A percentile compares a stretch with the other conserved stretches of the same genome.
These are phyloP conservation scores for Eucalyptus grandis DNA, from an alignment of 345 rosid species.

Conservation along the genomic window DNA sequence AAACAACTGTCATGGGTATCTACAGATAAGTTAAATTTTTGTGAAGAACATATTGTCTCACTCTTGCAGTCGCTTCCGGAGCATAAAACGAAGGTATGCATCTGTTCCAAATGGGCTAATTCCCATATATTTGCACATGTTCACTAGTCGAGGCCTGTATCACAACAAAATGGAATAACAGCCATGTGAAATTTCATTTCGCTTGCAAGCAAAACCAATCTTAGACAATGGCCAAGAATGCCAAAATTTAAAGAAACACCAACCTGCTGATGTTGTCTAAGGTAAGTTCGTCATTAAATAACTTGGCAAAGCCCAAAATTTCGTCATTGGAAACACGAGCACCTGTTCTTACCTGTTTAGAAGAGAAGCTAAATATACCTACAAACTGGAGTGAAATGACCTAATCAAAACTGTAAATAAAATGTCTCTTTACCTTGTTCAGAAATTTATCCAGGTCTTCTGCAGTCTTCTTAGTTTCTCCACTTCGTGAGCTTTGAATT, in stretches of 20 bases:
- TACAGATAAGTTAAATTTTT: neutral
- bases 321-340: conserved; percentile 84
- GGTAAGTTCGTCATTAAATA: conserved; percentile 92
- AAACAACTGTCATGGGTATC: neutral
- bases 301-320: conserved; percentile 92
- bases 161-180: neutral
- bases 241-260: neutral
- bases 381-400: neutral
- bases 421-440: conserved; percentile 46
- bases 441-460: conserved; percentile 89
- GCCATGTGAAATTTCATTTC: neutral
- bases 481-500: conserved; percentile 81
- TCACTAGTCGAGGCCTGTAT: conserved; percentile 82
- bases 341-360: conserved; percentile 79
- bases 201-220: neutral
- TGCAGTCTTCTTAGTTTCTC: conserved; percentile 78
- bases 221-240: neutral
- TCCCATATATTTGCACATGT: conserved; percentile 99
- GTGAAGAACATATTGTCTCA: conserved; percentile 14
- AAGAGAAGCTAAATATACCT: neutral
- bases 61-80: conserved; percentile 81
- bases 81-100: conserved; percentile 91
- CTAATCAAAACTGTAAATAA: neutral
- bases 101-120: conserved; percentile 91
- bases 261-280: conserved; percentile 97